Conservation (phyloP, 1,284 basidiomycete species). For the Ustilago sp. region DNA sequence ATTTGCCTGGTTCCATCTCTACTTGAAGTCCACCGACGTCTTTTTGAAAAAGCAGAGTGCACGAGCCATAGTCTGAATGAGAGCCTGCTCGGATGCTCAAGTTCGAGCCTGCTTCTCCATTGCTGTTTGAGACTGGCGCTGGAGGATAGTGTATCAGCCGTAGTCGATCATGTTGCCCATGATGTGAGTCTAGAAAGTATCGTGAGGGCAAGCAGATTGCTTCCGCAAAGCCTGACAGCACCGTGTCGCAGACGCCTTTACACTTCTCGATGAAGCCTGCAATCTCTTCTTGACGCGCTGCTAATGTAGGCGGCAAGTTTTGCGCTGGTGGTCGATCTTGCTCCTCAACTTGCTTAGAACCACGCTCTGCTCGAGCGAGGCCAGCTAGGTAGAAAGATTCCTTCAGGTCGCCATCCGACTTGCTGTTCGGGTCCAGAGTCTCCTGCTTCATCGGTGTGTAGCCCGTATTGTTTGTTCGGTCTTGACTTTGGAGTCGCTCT, state of each 20-base stretch:
- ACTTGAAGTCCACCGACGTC: constrained; percentile 86
- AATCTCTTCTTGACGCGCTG: constrained; percentile 19
- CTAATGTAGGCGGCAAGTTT: constrained; percentile 36
- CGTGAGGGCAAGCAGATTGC: constrained; percentile 40
- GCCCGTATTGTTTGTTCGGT: constrained; percentile 46
- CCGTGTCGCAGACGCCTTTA: constrained; percentile 33
- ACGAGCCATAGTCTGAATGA: constrained; percentile 79
- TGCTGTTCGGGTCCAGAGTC: constrained; percentile 37
- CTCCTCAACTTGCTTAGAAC: constrained; percentile 1
- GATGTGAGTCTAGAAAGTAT: constrained; percentile 43
- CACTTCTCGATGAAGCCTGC: constrained; percentile 48
- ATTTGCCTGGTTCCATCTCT: constrained; percentile 64
- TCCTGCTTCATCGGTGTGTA: constrained; percentile 49
- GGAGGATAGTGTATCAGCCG: constrained; percentile 63
- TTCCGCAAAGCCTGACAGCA: constrained; percentile 52
- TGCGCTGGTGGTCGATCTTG: constrained; percentile 37
- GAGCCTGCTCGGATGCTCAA: constrained; percentile 57
- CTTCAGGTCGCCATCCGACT: constrained; percentile 55
- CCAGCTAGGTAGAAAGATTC: constrained; percentile 61
- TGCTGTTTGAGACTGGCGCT: constrained; percentile 12
- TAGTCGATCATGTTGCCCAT: constrained; percentile 55
- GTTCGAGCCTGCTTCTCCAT: background rate
- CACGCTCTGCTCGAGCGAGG: constrained; percentile 14
- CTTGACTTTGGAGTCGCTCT: constrained; percentile 22
- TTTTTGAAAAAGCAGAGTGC: constrained; percentile 87